Percentiles rank a stretch among this genome's conserved stretches.
phyloP scores from a whole-genome alignment of 495 filamentous ascomycete genomes.

The Tuber aestivum region DNA sequence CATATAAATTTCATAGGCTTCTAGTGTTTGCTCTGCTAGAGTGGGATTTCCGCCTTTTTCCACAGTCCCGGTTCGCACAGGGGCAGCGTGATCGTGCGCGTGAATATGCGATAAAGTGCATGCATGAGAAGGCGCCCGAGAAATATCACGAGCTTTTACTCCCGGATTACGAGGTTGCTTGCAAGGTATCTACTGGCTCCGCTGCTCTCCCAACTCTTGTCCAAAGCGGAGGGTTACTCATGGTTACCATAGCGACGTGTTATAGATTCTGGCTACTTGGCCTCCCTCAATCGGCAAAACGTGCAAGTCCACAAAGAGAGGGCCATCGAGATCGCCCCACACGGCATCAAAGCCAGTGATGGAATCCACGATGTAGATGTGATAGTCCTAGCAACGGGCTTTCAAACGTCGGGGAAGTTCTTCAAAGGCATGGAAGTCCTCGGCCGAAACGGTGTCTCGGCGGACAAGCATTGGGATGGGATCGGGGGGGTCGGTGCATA shows the following conservation, averaged over 20 bases:
- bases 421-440: constrained; percentile 44
- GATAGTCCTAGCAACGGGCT: constrained; percentile 57
- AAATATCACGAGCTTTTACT: constrained; percentile 54
- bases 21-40: not conserved
- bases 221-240: not conserved
- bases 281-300: constrained; percentile 50
- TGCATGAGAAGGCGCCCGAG: constrained; percentile 51
- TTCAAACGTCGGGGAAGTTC: constrained; percentile 47
- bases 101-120: constrained; percentile 44
- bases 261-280: constrained; percentile 53
- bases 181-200: constrained; percentile 56
- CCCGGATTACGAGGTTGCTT: not conserved
- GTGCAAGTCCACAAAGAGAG: constrained; percentile 51
- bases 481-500: constrained; percentile 57
- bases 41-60: not conserved
- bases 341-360: constrained; percentile 36
- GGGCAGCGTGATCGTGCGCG: constrained; percentile 44
- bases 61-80: not conserved
- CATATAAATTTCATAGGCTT: not conserved
- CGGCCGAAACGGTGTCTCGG: constrained; percentile 49
- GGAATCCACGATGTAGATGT: constrained; percentile 52
- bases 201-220: not conserved
- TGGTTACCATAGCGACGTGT: constrained; percentile 46
- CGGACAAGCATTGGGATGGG: constrained; percentile 54
- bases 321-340: constrained; percentile 42